Base-by-base conservation (phyloP, 2,329 filamentous ascomycete species). In the Colletotrichum sublineola region DNA sequence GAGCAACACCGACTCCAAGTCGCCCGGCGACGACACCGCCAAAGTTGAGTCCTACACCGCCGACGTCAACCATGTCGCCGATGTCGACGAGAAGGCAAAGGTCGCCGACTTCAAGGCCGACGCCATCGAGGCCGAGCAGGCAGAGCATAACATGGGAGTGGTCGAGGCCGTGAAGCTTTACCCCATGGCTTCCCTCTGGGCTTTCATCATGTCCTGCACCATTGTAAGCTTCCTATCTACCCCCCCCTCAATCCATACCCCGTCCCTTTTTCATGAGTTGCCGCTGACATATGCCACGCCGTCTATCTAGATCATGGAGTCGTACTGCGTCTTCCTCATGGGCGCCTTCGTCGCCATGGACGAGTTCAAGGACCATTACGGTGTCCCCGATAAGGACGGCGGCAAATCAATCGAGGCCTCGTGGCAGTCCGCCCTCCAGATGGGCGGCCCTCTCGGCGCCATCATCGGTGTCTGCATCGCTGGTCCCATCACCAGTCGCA, bases 291-390 rank as follows among this genome's bases (percentile, higher is more conserved):
- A 75, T 68, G 29, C 48, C 0, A 9, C 67, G 29, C 7, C 42
- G 1, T 1, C 44, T 1, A 11, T 75, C 6, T 75, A 91, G 89
- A 89, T 90, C 75, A 91, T 91, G 89, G 89, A 91, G 78, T 87
- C 89, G 5, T 91, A 90, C 83, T 85, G 85, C 78, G 86, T 91
- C 73, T 91, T 91, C 82, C 81, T 91, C 31, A 89, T 87, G 77
- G 86, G 86, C 61, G 86, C 88, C 71, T 91, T 91, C 79, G 80
- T 91, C 53, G 88, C 89, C 69, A 82, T 86, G 9, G 65, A 80
- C 31, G 71, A 76, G 20, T 91, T 91, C 80, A 80, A 76, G 40
- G 2, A 82, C 0, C 82, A 5, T 91, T 82, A 24, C 75, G 89
- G 89, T 74, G 80, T 88, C 46, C 73, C 15, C 4, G 78, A 80